A percentile compares a stretch with the other conserved stretches of the same genome.
These are phyloP conservation scores for Cryphonectria radicalis DNA, from an alignment of 2,329 filamentous ascomycete species.

Conservation along the genomic window DNA sequence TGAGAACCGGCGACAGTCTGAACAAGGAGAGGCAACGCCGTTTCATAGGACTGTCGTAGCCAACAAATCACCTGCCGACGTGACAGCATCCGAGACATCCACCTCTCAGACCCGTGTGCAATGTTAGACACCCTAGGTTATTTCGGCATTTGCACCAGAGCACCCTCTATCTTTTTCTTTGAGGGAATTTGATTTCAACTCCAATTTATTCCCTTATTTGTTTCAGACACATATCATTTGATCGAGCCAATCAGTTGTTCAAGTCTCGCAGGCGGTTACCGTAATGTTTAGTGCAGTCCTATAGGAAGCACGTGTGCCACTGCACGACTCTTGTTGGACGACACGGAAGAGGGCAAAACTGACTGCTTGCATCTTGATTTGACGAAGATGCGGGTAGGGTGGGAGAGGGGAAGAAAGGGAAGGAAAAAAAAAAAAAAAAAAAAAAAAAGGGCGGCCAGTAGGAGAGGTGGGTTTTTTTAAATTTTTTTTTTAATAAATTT, in stretches of 20 bases:
- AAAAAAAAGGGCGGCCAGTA: background rate
- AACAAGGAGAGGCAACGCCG: background rate
- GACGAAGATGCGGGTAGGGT: background rate
- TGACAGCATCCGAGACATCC: background rate
- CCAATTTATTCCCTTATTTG: background rate
- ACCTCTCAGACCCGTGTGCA: background rate
- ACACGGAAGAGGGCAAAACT: background rate
- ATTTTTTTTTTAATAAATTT: no score
- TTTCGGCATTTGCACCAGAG: background rate
- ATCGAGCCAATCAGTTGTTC: background rate
- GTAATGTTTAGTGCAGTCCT: background rate
- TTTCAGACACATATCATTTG: background rate
- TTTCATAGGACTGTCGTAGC: background rate
- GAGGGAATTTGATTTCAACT: no score
- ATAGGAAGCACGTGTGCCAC: background rate
- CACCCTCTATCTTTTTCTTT: fast-evolving
- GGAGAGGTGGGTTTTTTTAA: background rate
- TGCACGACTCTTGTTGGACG: background rate
- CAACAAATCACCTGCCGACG: background rate
- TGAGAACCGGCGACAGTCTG: background rate
- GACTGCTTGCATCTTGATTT: background rate
- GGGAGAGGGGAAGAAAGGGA: background rate
- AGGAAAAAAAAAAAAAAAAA: no score
- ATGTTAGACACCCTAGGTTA: background rate
- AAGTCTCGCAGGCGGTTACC: background rate